phyloP scores from a whole-genome alignment of 257 asterid species.

The Solanum gandarillasii region DNA sequence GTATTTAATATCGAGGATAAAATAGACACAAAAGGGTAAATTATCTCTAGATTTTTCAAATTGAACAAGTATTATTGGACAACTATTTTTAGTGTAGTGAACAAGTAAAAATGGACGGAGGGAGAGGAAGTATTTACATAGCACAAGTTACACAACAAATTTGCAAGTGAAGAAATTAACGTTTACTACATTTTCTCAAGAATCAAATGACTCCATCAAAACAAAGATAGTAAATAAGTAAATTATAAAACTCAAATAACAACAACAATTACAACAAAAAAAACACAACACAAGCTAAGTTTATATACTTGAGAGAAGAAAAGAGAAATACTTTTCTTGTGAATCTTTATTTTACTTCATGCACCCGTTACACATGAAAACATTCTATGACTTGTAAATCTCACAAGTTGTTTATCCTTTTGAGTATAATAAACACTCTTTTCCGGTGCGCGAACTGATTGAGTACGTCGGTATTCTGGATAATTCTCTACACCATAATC shows the following conservation, averaged over 20 bases:
- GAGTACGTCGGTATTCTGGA: constrained; percentile 24
- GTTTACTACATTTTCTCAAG: background rate
- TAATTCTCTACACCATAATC: background rate
- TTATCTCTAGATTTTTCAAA: no score
- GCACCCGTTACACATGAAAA: constrained; percentile 29
- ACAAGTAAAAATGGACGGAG: no score
- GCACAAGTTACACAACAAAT: background rate
- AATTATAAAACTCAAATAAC: background rate
- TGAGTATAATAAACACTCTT: background rate
- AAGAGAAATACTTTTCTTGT: background rate
- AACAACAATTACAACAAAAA: background rate
- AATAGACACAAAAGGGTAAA: no score
- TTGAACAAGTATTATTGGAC: no score
- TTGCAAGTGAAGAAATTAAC: background rate
- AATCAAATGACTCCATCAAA: background rate
- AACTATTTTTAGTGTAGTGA: no score
- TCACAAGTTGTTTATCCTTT: constrained; percentile 19
- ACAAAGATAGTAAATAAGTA: background rate
- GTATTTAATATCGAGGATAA: no score
- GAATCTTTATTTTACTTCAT: constrained; percentile 2
- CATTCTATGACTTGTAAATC: constrained; percentile 28
- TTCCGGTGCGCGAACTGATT: constrained; percentile 27
- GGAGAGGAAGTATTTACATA: background rate
- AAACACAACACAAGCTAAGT: background rate
- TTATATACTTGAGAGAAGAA: background rate